Evolutionary conservation across 306 rosid genomes (phyloP), one percentile per base, ranked within the genome.

Genomic region (Betula pendula): DNA sequence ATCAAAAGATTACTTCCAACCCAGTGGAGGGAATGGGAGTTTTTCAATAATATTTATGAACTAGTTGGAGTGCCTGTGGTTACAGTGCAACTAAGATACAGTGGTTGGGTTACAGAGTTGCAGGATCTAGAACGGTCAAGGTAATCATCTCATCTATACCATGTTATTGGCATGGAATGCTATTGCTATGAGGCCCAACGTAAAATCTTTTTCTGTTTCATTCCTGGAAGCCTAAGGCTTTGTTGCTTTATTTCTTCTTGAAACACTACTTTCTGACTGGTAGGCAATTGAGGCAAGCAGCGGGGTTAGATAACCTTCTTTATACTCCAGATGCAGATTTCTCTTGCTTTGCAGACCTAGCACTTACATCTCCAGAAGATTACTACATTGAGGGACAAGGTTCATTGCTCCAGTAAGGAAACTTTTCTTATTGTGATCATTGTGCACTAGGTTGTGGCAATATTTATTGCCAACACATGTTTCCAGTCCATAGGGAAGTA

Each of bases 321-420:
- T 95, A 95, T 77, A 95, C 97, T 68, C 99, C 97, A 29, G 99
- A 95, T 84, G 99, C 99, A 42, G 98, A 95, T 87, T 95, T 95
- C 84, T 95, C 99, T 50, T 95, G 97, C 89, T 95, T 95, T 89
- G 97, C 98, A 0, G 99, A 95, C 74, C 87, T 95, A 84, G 99
- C 99, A 19, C 96, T 95, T 55, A 24, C 97, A 66, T 95, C 97
- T 77, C 99, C 97, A 1, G 99, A 83, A 81, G 93, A 95, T 79
- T 95, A 95, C 87, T 95, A 90, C 85, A 85, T 89, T 8, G 96
- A 91, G 79, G 99, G 99, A 86, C 97, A 95, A 81, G 99, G 99
- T 77, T 95, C 97, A 27, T 89, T 95, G 68, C 97, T 95, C 81
- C 99, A 95, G 99, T 95, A 91, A 89, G 96, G 45, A 68, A 60